A percentile compares a stretch with the other conserved stretches of the same genome.
These are phyloP conservation scores for Paecilomyces sp. DNA, from an alignment of 2,329 filamentous ascomycete genomes.

Conservation along the genomic window DNA sequence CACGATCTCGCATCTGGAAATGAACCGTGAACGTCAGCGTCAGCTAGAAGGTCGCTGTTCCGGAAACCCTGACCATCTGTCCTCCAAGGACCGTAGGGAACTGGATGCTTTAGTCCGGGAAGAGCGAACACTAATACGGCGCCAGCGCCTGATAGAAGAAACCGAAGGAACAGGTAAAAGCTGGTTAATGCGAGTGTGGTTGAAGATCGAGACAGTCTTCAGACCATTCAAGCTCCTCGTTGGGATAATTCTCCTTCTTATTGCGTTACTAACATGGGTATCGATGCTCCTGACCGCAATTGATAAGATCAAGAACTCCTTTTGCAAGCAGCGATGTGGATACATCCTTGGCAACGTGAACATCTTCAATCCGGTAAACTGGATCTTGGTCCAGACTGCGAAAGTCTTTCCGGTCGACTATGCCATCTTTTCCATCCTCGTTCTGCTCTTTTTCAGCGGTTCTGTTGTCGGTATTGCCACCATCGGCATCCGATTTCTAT, in stretches of 20 bases:
- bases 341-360: slow-evolving; percentile 85
- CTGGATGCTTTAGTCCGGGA: slow-evolving; percentile 80
- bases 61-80: slow-evolving; percentile 66
- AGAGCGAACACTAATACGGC: slow-evolving; percentile 83
- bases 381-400: slow-evolving; percentile 72
- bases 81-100: slow-evolving; percentile 80
- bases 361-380: slow-evolving; percentile 93
- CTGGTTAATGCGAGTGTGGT: slow-evolving; percentile 67
- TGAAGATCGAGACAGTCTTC: slow-evolving; percentile 73
- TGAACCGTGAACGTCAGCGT: slow-evolving; percentile 84
- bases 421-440: slow-evolving; percentile 73
- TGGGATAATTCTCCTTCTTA: slow-evolving; percentile 67
- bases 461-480: slow-evolving; percentile 79
- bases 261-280: slow-evolving; percentile 71
- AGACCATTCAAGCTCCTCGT: slow-evolving; percentile 82
- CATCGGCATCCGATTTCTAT: slow-evolving; percentile 91
- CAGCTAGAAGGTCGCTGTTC: slow-evolving; percentile 82
- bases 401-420: slow-evolving; percentile 89
- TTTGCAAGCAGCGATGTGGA: slow-evolving; percentile 84
- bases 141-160: slow-evolving; percentile 75
- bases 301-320: slow-evolving; percentile 92
- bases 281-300: slow-evolving; percentile 94
- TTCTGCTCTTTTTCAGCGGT: slow-evolving; percentile 81
- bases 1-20: slow-evolving; percentile 72
- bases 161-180: slow-evolving; percentile 62